Evolutionary conservation across 495 filamentous ascomycete genomes (phyloP).

Genomic region (Bathelium albidoporum): DNA sequence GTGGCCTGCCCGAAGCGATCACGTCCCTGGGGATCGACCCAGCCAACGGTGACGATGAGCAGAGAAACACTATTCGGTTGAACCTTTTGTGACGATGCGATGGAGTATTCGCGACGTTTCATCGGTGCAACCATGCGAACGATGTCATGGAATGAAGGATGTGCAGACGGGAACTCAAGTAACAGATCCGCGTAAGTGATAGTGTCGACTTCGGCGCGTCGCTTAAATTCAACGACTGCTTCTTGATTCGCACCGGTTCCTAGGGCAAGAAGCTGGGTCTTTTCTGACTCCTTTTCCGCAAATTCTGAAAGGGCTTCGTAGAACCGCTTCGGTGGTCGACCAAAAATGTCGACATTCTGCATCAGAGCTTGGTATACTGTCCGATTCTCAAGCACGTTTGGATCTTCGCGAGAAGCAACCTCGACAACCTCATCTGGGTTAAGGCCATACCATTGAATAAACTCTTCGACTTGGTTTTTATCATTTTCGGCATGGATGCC

Average conservation of each 20-base stretch:
- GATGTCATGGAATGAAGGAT: conserved; percentile 82
- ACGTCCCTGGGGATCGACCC: conserved; percentile 79
- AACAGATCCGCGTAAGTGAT: conserved; percentile 87
- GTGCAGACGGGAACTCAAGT: conserved; percentile 77
- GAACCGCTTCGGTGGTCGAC: conserved; percentile 91
- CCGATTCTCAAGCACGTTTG: conserved; percentile 66
- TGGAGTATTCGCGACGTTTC: conserved; percentile 96
- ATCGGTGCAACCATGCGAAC: conserved; percentile 78
- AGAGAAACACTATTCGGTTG: conserved; percentile 78
- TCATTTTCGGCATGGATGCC: conserved; percentile 95
- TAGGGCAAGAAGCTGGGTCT: conserved; percentile 64
- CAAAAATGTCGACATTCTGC: conserved; percentile 95
- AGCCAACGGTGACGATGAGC: conserved; percentile 95
- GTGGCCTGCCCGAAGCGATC: conserved; percentile 90
- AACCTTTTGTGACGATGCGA: conserved; percentile 89
- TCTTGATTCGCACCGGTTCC: conserved; percentile 53
- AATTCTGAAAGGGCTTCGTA: conserved; percentile 88
- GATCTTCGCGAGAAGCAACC: conserved; percentile 77
- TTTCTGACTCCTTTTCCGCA: conserved; percentile 71
- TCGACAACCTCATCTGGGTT: conserved; percentile 75
- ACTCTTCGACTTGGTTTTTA: conserved; percentile 60
- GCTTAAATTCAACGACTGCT: conserved; percentile 89
- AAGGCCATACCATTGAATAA: conserved; percentile 82
- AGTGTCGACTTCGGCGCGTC: conserved; percentile 84
- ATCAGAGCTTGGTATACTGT: conserved; percentile 87